These are phyloP conservation scores for Fraxinus greggii DNA, from an alignment of 305 asterid species.

Conservation along the genomic window DNA sequence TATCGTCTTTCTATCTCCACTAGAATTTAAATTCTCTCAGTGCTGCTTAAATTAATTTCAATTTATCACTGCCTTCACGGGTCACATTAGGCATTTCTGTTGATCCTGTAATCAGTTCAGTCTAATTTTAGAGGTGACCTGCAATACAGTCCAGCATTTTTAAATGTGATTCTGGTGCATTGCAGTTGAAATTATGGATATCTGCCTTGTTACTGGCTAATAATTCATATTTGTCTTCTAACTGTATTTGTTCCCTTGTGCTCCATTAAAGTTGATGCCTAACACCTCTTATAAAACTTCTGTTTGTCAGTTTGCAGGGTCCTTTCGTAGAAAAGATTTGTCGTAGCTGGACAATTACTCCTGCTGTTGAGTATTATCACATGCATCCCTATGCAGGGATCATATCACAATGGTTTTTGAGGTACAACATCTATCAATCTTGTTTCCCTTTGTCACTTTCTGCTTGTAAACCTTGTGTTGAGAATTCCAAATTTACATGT, in stretches of 20 bases:
- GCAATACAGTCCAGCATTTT: not conserved
- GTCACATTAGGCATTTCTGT: not conserved
- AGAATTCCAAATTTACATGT: not conserved
- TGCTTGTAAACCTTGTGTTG: not conserved
- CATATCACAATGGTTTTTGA: slow-evolving; percentile 50
- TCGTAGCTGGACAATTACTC: slow-evolving; percentile 39
- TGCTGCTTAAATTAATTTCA: not conserved
- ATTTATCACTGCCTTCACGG: not conserved
- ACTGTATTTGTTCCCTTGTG: not conserved
- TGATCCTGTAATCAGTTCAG: not conserved
- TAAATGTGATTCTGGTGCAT: not conserved
- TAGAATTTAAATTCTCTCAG: not conserved
- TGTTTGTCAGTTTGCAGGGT: slow-evolving; percentile 54
- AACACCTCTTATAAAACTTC: not conserved
- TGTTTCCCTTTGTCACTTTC: not conserved
- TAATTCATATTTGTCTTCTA: not conserved
- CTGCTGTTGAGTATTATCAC: slow-evolving; percentile 37
- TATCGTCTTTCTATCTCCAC: not conserved
- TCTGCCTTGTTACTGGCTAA: not conserved
- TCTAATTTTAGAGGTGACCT: not conserved
- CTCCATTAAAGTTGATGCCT: not conserved
- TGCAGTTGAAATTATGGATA: not conserved
- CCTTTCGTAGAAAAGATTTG: slow-evolving; percentile 40
- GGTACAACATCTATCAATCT: slow-evolving; percentile 35
- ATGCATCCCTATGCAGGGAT: slow-evolving; percentile 56